Evolutionary conservation across 805 yeast species (phyloP).

Genomic region (Metschnikowia henanensis): DNA sequence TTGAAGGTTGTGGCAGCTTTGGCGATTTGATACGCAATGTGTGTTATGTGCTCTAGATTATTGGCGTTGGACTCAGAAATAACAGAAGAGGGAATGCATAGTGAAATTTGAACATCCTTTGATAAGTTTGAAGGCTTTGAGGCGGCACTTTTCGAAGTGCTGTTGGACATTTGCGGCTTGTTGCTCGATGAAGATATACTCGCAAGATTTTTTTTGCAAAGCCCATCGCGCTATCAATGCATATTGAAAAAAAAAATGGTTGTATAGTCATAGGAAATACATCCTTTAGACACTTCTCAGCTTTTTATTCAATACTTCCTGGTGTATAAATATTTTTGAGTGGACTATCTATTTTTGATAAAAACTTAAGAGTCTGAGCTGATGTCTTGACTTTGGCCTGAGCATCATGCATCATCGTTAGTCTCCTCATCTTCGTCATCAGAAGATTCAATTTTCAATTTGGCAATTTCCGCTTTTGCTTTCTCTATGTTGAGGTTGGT

Average conservation of each 20-base stretch:
- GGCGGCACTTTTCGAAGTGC: neutral
- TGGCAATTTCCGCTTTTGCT: conserved; percentile 76
- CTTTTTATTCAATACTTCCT: no score
- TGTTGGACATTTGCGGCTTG: neutral
- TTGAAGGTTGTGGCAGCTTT: conserved; percentile 67
- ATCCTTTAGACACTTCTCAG: no score
- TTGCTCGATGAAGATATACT: neutral
- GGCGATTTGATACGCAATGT: conserved; percentile 75
- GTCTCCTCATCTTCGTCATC: conserved; percentile 31
- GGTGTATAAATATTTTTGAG: no score
- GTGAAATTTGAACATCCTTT: conserved; percentile 30
- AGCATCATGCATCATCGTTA: conserved; percentile 8
- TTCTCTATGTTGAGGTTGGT: conserved; percentile 73
- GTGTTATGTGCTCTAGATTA: conserved; percentile 72
- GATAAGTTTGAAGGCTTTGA: neutral
- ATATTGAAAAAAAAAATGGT: no score
- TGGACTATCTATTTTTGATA: no score
- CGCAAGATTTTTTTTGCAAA: no score
- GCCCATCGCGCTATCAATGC: no score
- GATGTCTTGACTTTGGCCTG: neutral
- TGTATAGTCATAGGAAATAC: no score
- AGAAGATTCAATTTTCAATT: conserved; percentile 51
- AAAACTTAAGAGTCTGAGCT: no score
- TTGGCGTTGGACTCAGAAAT: conserved; percentile 54
- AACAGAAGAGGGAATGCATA: conserved; percentile 74